These are phyloP conservation scores for Plasmodiophora brassicae DNA, from an alignment of 208 protist species.

Conservation along the genomic window DNA sequence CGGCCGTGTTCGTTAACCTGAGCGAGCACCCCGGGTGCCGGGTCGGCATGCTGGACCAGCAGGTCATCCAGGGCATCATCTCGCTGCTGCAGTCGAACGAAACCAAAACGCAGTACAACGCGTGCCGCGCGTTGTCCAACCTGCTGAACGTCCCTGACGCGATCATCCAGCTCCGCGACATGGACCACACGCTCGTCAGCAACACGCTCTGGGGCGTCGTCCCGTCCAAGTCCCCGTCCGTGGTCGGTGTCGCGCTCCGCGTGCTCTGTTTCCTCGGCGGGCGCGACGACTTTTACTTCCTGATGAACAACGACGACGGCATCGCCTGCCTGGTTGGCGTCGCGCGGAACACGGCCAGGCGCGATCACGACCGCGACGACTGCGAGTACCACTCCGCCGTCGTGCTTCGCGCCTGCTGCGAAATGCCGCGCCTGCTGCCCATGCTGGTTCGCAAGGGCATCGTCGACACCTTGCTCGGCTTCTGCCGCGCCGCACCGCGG, in stretches of 20 bases:
- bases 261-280: slow-evolving; percentile 2
- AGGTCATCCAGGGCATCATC: background rate
- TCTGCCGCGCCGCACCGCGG: background rate
- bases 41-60: background rate
- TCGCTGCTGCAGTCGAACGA: background rate
- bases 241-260: background rate
- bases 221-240: background rate
- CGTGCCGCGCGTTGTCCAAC: slow-evolving; percentile 16
- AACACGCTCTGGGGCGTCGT: background rate
- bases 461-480: background rate
- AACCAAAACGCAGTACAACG: background rate
- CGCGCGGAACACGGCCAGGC: background rate
- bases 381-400: slow-evolving; percentile 18
- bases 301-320: slow-evolving; percentile 8
- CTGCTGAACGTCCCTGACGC: background rate
- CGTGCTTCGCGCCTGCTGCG: slow-evolving; percentile 5
- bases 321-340: background rate
- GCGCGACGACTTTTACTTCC: background rate
- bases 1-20: slow-evolving; percentile 14
- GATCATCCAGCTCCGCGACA: background rate
- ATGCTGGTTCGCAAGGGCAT: slow-evolving; percentile 6
- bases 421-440: background rate
- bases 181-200: background rate
- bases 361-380: background rate
- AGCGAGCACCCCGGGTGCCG: slow-evolving; percentile 15